Percentiles rank a stretch among this genome's conserved stretches.
These are phyloP conservation scores for Penstemon davidsonii DNA, from an alignment of 257 asterid species.

Conservation along the genomic window DNA sequence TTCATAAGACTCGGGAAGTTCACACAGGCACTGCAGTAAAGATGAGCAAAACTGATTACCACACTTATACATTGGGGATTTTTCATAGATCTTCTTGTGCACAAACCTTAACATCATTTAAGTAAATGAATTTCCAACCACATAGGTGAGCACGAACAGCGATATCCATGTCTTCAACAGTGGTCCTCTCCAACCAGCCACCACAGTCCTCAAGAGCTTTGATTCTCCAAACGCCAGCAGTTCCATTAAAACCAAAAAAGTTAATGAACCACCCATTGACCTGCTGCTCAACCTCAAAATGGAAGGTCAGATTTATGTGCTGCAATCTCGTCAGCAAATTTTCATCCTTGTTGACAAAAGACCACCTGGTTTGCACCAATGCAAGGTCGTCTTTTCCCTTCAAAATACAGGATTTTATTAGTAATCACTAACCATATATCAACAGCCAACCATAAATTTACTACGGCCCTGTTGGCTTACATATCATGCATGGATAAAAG, in stretches of 20 bases:
- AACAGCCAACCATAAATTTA: not conserved
- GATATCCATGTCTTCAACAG: slow-evolving; percentile 94
- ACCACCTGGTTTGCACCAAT: slow-evolving; percentile 91
- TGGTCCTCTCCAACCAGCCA: slow-evolving; percentile 93
- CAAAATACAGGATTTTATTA: slow-evolving; percentile 33
- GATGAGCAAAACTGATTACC: slow-evolving; percentile 19
- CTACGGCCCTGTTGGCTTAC: not conserved
- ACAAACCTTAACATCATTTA: slow-evolving; percentile 83
- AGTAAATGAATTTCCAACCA: slow-evolving; percentile 86
- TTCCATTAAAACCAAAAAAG: slow-evolving; percentile 88
- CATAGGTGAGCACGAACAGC: slow-evolving; percentile 94
- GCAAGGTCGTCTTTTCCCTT: slow-evolving; percentile 88
- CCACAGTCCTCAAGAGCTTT: slow-evolving; percentile 90
- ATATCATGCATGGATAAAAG: not conserved
- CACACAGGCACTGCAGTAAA: slow-evolving; percentile 78
- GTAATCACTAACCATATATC: slow-evolving; percentile 12
- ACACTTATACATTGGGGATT: slow-evolving; percentile 1
- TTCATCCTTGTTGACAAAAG: slow-evolving; percentile 87
- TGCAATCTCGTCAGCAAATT: slow-evolving; percentile 84
- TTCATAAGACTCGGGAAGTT: slow-evolving; percentile 90
- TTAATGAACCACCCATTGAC: slow-evolving; percentile 91
- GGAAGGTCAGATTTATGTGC: slow-evolving; percentile 80
- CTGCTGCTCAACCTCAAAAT: slow-evolving; percentile 97
- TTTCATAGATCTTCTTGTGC: slow-evolving; percentile 14
- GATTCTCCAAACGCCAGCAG: slow-evolving; percentile 97